phyloP scores from a whole-genome alignment of 2,329 filamentous ascomycete genomes.

The Pseudocercospora eumusae region DNA sequence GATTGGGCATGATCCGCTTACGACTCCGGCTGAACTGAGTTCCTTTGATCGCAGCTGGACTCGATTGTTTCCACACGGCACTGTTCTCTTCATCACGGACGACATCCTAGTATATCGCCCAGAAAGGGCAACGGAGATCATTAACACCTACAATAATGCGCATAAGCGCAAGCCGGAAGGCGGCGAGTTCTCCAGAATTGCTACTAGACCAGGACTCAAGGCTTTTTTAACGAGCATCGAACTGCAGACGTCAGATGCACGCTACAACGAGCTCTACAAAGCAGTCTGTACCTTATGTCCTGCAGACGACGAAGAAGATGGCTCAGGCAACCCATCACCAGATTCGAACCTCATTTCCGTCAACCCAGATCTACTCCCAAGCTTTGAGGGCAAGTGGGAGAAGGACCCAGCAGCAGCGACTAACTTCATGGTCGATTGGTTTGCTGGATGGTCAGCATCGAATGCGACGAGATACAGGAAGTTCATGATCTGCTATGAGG shows the following conservation, averaged over 20 bases:
- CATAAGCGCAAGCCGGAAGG: constrained; percentile 34
- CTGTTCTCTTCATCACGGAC: constrained; percentile 47
- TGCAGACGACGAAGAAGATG: constrained; percentile 24
- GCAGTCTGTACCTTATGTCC: constrained; percentile 33
- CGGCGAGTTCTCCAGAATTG: constrained; percentile 31
- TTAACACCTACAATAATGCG: constrained; percentile 41
- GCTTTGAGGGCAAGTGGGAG: constrained; percentile 31
- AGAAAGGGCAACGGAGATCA: constrained; percentile 40
- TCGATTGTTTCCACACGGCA: constrained; percentile 44
- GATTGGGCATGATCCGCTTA: constrained; percentile 29
- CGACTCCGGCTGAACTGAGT: constrained; percentile 12
- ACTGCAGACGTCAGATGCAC: constrained; percentile 9
- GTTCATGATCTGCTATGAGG: constrained; percentile 37
- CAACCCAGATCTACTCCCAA: constrained; percentile 29
- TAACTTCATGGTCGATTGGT: constrained; percentile 39
- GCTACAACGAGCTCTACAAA: constrained; percentile 28
- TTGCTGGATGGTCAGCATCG: constrained; percentile 34
- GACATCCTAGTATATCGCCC: constrained; percentile 46
- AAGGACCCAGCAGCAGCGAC: constrained; percentile 31
- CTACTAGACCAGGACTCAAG: constrained; percentile 35
- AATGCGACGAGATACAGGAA: constrained; percentile 32
- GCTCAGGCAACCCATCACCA: constrained; percentile 20
- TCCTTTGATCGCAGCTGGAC: constrained; percentile 21
- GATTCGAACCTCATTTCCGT: constrained; percentile 31
- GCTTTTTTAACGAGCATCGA: constrained; percentile 30